Evolutionary conservation across 2,329 filamentous ascomycete genomes (phyloP).

Genomic region (Domatiomyces globalis): DNA sequence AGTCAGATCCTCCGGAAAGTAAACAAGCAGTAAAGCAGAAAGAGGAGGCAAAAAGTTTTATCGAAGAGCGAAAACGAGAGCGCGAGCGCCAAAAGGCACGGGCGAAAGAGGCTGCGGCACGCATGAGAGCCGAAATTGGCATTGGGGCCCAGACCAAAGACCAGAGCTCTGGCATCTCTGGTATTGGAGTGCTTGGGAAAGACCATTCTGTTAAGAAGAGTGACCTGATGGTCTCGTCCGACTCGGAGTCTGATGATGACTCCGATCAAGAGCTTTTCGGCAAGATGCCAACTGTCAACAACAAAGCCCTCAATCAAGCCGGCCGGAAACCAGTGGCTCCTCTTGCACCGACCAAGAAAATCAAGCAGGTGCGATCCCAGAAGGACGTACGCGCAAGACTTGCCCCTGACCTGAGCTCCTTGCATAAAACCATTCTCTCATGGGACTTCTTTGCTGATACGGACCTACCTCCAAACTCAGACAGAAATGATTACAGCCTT

Average conservation of each 20-base stretch:
- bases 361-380: constrained; percentile 61
- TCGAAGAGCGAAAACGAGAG: constrained; percentile 59
- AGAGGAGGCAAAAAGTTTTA: constrained; percentile 43
- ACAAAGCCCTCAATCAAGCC: constrained; percentile 38
- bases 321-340: constrained; percentile 6
- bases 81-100: constrained; percentile 59
- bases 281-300: constrained; percentile 29
- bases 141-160: constrained; percentile 46
- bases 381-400: constrained; percentile 92
- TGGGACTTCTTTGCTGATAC: constrained; percentile 93
- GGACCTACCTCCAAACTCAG: constrained; percentile 64
- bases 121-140: constrained; percentile 43
- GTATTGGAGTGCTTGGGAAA: constrained; percentile 60
- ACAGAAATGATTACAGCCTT: constrained; percentile 54
- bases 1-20: constrained; percentile 15
- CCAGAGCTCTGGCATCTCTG: constrained; percentile 64
- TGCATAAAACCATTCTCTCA: constrained; percentile 74
- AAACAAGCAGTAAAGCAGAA: constrained; percentile 13
- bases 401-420: constrained; percentile 68
- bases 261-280: constrained; percentile 57
- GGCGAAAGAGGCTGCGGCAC: constrained; percentile 57
- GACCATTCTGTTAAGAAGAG: constrained; percentile 59
- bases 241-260: constrained; percentile 59
- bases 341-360: constrained; percentile 67
- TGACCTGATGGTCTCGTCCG: constrained; percentile 74